phyloP scores from a whole-genome alignment of 1,139 yeast genomes.

The Geotrichum australiense region DNA sequence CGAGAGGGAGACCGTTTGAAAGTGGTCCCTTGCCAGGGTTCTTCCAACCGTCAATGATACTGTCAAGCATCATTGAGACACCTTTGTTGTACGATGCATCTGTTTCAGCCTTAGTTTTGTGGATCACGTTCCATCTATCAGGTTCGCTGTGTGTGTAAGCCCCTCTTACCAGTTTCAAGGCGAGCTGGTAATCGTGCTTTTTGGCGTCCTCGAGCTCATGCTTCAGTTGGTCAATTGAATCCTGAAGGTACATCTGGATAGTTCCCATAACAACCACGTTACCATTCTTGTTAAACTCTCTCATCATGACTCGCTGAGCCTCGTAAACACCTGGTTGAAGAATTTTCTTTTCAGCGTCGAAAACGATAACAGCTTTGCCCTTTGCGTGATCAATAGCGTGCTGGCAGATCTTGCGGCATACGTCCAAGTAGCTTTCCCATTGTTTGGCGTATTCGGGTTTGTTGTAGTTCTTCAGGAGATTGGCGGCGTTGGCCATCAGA shows the following conservation, averaged over 20 bases:
- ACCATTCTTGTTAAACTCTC: constrained; percentile 58
- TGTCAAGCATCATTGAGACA: constrained; percentile 54
- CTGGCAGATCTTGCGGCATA: constrained; percentile 56
- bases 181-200: constrained; percentile 58
- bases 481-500: constrained; percentile 66
- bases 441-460: constrained; percentile 45
- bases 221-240: constrained; percentile 55
- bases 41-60: constrained; percentile 47
- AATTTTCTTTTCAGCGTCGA: constrained; percentile 89
- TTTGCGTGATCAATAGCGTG: constrained; percentile 62
- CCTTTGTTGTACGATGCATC: constrained; percentile 72
- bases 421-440: constrained; percentile 57
- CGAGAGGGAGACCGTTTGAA: constrained; percentile 32
- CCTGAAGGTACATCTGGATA: constrained; percentile 83
- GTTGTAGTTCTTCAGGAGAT: constrained; percentile 59
- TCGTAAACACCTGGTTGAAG: constrained; percentile 89
- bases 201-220: constrained; percentile 61
- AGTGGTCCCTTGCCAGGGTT: constrained; percentile 31
- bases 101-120: constrained; percentile 67
- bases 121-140: constrained; percentile 59
- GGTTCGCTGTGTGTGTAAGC: constrained; percentile 92
- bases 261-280: constrained; percentile 79
- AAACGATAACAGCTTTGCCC: constrained; percentile 78
- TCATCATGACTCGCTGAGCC: constrained; percentile 75
- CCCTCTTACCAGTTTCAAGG: constrained; percentile 92